These are phyloP conservation scores for Rhodotorula sp. DNA, from an alignment of 1,284 basidiomycete species.

Conservation along the genomic window DNA sequence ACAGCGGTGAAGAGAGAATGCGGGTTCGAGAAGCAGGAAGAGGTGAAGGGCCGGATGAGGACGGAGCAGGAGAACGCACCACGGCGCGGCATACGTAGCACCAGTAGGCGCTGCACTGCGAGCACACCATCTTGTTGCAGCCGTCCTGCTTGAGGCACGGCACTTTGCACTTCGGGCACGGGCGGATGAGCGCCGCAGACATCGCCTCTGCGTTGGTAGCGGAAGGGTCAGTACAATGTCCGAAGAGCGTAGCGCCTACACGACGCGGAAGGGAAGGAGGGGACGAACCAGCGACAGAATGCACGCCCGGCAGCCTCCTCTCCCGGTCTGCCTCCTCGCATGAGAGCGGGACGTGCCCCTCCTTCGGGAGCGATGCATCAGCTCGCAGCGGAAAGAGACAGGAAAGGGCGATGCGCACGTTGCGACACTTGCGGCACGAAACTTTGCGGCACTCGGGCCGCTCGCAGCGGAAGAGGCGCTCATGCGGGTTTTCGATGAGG, in stretches of 20 bases:
- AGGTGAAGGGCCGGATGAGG: not conserved
- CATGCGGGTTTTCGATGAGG: conserved; percentile 44
- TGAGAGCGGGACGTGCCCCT: conserved; percentile 41
- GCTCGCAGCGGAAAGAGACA: not conserved
- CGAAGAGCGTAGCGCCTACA: not conserved
- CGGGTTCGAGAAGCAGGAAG: too few species aligned
- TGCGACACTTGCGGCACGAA: conserved; percentile 44
- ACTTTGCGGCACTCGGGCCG: conserved; percentile 38
- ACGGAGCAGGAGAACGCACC: not conserved
- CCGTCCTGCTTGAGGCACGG: conserved; percentile 32
- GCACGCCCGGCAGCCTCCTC: conserved; percentile 24
- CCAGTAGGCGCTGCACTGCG: conserved; percentile 18
- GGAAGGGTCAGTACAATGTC: not conserved
- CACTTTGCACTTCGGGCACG: conserved; percentile 33
- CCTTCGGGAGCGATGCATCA: not conserved
- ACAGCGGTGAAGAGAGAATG: too few species aligned
- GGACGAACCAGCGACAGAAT: conserved; percentile 39
- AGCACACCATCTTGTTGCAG: conserved; percentile 35
- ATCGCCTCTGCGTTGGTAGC: conserved; percentile 26
- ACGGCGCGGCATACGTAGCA: conserved; percentile 28
- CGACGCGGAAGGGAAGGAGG: not conserved
- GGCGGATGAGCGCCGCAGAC: conserved; percentile 33
- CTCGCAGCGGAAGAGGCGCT: conserved; percentile 42
- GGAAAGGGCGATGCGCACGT: conserved; percentile 8
- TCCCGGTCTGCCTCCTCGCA: conserved; percentile 44